Evolutionary conservation across 176 grass and related monocot species (phyloP).

Genomic region (Coix lacrymajobi): DNA sequence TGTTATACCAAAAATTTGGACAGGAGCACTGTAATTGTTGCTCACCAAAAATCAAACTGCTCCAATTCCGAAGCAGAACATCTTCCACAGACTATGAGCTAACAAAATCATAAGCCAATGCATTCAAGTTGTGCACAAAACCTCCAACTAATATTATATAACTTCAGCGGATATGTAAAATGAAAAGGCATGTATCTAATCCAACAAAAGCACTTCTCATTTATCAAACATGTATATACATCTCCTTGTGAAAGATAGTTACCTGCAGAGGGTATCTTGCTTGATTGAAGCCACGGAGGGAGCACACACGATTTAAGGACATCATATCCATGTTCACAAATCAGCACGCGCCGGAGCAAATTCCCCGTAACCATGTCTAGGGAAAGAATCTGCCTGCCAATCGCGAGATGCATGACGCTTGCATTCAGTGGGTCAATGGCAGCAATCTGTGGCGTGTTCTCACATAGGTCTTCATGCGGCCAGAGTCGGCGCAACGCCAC

Average conservation of each 20-base stretch:
- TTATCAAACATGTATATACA: neutral
- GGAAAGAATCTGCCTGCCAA: neutral
- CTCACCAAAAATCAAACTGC: neutral
- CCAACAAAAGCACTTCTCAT: neutral
- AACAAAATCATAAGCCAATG: neutral
- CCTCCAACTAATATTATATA: neutral
- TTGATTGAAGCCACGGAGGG: slow-evolving; percentile 23
- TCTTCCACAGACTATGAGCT: neutral
- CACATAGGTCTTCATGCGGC: neutral
- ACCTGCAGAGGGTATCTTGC: slow-evolving; percentile 20
- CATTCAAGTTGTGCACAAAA: neutral
- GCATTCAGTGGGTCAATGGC: slow-evolving; percentile 12
- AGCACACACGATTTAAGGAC: neutral
- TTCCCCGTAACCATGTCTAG: slow-evolving; percentile 15
- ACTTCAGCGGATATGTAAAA: neutral
- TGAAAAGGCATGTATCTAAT: neutral
- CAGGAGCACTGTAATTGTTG: neutral
- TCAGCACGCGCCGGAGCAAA: neutral
- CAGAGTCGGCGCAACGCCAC: neutral
- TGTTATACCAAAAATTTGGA: neutral
- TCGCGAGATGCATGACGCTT: slow-evolving; percentile 7
- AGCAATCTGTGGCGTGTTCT: neutral
- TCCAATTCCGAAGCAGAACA: neutral
- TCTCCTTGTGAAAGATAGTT: neutral
- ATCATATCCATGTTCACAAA: too few species aligned